Base-by-base conservation (phyloP, 345 rosid genomes). In the Xanthoceras sorbifolium region DNA sequence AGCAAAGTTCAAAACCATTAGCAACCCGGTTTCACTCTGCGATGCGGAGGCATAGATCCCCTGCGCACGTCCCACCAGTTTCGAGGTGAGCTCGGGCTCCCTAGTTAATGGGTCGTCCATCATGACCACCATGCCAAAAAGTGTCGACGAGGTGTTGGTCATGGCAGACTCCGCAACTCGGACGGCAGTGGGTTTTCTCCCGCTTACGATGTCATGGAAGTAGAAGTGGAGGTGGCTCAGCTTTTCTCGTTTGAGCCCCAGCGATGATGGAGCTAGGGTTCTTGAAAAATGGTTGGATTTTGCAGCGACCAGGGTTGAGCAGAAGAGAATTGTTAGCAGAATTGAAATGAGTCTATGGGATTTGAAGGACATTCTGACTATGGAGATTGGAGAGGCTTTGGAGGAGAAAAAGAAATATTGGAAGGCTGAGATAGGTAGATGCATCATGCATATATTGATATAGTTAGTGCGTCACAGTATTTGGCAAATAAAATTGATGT, bases 191-290 rank as follows among this genome's bases (percentile, higher is more conserved):
- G 75, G 75, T 80, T 80, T 78, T 28, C 34, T 79, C 0, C 83
- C 84, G 1, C 63, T 38, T 32, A 76, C 36, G 10, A 78, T 76
- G 71, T 83, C 85, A 10, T 85, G 86, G 71, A 79, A 75, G 77
- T 83, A 83, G 79, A 86, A 82, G 76, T 72, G 85, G 42, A 82
- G 84, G 69, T 84, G 89, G 82, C 79, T 81, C 9, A 84, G 81
- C 74, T 86, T 84, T 77, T 84, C 70, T 29, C 52, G 20, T 25
- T 62, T 69, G 42, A 77, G 68, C 32, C 67, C 67, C 7, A 29
- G 62, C 15, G 61, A 63, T n/a, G 29, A n/a, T 29, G 77, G 62
- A 46, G 77, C 46, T 22, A 74, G 44, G 59, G 22, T 20, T 29
- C 18, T 74, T 23, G 44, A n/a, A 31, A 63, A 74, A n/a, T 14